These are phyloP conservation scores for Elasticomyces elasticus DNA, from an alignment of 495 filamentous ascomycete species.

Conservation along the genomic window DNA sequence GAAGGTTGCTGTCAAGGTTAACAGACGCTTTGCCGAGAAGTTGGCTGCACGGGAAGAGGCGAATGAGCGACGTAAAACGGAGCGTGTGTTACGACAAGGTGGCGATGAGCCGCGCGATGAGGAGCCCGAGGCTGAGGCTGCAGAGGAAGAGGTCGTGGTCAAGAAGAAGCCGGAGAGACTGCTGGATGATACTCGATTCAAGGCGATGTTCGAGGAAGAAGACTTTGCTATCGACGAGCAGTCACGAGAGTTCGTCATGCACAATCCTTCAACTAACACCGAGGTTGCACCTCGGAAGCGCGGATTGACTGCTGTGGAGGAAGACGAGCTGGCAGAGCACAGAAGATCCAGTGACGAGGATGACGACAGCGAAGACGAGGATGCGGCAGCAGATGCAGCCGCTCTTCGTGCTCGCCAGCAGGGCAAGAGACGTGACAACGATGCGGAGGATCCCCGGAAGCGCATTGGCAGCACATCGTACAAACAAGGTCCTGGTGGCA, in stretches of 20 bases:
- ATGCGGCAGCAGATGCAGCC: constrained; percentile 29
- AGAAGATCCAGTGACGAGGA: constrained; percentile 8
- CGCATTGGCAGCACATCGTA: constrained; percentile 58
- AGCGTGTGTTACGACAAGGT: constrained; percentile 46
- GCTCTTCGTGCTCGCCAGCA: constrained; percentile 14
- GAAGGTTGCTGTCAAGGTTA: constrained; percentile 84
- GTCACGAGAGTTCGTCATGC: constrained; percentile 72
- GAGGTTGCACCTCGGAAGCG: constrained; percentile 36
- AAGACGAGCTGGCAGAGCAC: constrained; percentile 43
- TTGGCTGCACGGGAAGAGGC: constrained; percentile 72
- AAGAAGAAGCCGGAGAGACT: constrained; percentile 40
- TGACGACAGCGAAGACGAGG: constrained; percentile 32
- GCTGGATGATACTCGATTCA: constrained; percentile 68
- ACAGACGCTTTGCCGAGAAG: constrained; percentile 74
- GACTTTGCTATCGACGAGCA: constrained; percentile 88
- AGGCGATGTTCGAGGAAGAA: constrained; percentile 77
- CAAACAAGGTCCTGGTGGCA: constrained; percentile 42
- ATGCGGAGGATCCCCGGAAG: constrained; percentile 16
- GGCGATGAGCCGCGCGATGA: constrained; percentile 28
- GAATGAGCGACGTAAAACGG: constrained; percentile 55
- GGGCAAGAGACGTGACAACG: constrained; percentile 26
- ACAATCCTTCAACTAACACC: constrained; percentile 68
- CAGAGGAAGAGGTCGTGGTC: neutral
- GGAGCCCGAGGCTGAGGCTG: constrained; percentile 15
- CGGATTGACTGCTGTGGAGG: constrained; percentile 58